Base-by-base conservation (phyloP, 2,329 filamentous ascomycete species). In the Diaporthe ilicicola region DNA sequence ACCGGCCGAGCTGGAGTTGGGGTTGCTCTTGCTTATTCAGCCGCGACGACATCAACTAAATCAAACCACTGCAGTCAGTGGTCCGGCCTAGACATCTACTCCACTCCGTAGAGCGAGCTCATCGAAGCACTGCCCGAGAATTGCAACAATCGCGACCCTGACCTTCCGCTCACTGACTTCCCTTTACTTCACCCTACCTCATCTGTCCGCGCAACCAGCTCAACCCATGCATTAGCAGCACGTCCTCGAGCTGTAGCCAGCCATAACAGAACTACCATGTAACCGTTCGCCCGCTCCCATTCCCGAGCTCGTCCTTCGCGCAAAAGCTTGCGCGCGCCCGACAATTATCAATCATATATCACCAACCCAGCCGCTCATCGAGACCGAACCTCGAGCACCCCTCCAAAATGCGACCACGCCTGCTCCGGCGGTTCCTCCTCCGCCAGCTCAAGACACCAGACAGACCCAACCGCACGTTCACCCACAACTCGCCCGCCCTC, bases 401-500 rank as follows among this genome's bases (percentile, higher is more conserved):
- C 56, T 24, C 29, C 53, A 79, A 48, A 56, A 81, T 86, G 83
- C 82, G 82, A 68, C 78, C 81, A 34, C 81, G 82, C 69, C 77
- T 82, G 34, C 76, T 82, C 70, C 79, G 81, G 70, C 78, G 79
- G 62, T 73, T 81, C 70, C 77, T 79, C 67, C 75, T 75, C 29
- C 75, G 73, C 48, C 48, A 73, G 34, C 56, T 48, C 55, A 51
- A 46, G 39, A 24, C n/a, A 64, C 70, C 70, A 66, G 69, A 62
- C 39, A 71, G 61, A 32, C 56, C 70, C 44, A 66, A 74, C 59
- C 79, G 79, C 55, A 73, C 88, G 42, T 93, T 93, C 81, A 88
- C 93, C 62, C 87, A 90, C 74, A 85, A 88, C 73, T 83, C 88
- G 9, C 82, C 86, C 32, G 80, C 78, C 13, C 70, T 76, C 42